Evolutionary conservation across 176 grass and related monocot genomes (phyloP).

Genomic region (Cenchrus americanus): DNA sequence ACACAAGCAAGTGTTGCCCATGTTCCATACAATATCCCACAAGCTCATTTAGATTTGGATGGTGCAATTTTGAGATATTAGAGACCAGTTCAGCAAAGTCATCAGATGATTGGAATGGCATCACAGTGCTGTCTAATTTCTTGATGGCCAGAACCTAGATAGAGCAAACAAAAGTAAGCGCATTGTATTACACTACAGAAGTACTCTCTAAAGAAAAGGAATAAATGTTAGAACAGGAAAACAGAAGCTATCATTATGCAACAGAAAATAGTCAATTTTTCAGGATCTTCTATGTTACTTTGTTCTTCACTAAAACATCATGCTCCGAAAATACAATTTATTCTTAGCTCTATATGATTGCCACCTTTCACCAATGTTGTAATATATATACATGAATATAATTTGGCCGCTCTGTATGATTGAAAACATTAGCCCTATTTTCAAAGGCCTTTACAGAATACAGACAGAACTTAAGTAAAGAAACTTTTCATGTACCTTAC

Average conservation of each 20-base stretch:
- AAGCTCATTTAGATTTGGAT: conserved; percentile 84
- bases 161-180: conserved; percentile 47
- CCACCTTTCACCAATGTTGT: background rate
- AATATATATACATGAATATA: background rate
- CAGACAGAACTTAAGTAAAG: conserved; percentile 1
- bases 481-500: conserved; percentile 4
- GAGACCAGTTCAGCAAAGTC: conserved; percentile 85
- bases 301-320: conserved; percentile 15
- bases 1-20: conserved; percentile 89
- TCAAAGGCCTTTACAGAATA: conserved; percentile 21
- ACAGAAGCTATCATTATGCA: conserved; percentile 8
- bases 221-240: background rate
- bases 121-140: conserved; percentile 76
- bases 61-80: conserved; percentile 70
- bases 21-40: conserved; percentile 96
- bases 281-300: conserved; percentile 9
- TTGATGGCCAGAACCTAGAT: conserved; percentile 88
- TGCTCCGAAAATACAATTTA: background rate
- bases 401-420: background rate
- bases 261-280: conserved; percentile 4
- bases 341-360: conserved; percentile 9
- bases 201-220: background rate
- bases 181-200: conserved; percentile 1
- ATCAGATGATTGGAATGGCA: conserved; percentile 77
- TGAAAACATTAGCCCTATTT: conserved; percentile 7